Evolutionary conservation across 2,329 filamentous ascomycete genomes (phyloP).

Genomic region (Thermothelomyces thermophilus): DNA sequence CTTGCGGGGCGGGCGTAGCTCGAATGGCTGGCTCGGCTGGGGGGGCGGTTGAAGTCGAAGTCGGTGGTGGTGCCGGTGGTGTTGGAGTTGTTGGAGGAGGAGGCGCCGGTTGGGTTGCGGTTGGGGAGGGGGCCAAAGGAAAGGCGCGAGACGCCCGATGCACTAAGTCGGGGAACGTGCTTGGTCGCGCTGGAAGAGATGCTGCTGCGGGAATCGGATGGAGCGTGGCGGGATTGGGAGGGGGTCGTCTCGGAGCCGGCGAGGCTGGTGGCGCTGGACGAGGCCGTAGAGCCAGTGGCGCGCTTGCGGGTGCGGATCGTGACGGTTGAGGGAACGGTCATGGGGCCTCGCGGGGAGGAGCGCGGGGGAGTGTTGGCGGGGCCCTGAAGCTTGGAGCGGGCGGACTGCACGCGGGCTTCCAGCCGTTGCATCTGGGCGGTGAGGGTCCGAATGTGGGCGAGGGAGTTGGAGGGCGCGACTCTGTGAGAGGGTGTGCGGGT

Average conservation of each 20-base stretch:
- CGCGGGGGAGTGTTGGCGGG: slow-evolving; percentile 73
- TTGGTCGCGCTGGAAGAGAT: slow-evolving; percentile 36
- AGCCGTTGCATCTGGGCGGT: slow-evolving; percentile 97
- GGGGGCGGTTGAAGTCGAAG: slow-evolving; percentile 56
- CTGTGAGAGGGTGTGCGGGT: slow-evolving; percentile 41
- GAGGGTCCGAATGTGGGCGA: slow-evolving; percentile 87
- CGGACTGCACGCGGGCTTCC: slow-evolving; percentile 86
- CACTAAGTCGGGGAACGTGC: slow-evolving; percentile 54
- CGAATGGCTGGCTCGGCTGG: slow-evolving; percentile 62
- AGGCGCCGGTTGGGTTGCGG: slow-evolving; percentile 38
- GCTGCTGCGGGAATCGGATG: slow-evolving; percentile 29
- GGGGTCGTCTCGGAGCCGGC: slow-evolving; percentile 45
- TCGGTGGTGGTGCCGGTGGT: slow-evolving; percentile 23
- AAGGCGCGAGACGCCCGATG: slow-evolving; percentile 55
- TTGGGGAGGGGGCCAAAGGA: slow-evolving; percentile 58
- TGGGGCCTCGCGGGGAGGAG: slow-evolving; percentile 60
- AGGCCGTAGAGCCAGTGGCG: slow-evolving; percentile 49
- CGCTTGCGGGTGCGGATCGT: slow-evolving; percentile 66
- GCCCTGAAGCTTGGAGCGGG: slow-evolving; percentile 82
- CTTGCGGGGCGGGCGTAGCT: slow-evolving; percentile 49
- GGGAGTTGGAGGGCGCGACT: slow-evolving; percentile 58
- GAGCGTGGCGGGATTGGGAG: slow-evolving; percentile 32
- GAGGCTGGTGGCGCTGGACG: slow-evolving; percentile 35
- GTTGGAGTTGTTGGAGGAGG: slow-evolving; percentile 15
- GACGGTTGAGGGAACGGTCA: slow-evolving; percentile 48